Evolutionary conservation across 768 basidiomycete genomes (phyloP), one percentile per base, ranked within the genome.

Genomic region (Cystofilobasidium ferigula): DNA sequence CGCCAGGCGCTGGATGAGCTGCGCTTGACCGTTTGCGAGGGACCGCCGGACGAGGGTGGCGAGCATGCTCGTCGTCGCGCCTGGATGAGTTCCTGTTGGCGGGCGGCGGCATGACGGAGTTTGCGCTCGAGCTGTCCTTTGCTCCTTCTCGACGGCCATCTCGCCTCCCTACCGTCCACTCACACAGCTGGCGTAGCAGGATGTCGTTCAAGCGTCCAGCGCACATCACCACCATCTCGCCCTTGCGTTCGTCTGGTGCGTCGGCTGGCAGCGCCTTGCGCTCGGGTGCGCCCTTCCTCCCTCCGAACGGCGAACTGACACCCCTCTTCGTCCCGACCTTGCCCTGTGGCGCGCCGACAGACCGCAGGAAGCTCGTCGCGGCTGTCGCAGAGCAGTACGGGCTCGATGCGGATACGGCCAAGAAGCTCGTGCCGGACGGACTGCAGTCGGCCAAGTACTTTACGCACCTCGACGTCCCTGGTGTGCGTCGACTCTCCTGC

Each of bases 201-300:
- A 64, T 64, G 63, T 64, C 63, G 22, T 64, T 64, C 63, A 64
- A 64, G 38, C 43, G 63, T 18, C 56, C 63, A n/a, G 42, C 63
- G 12, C 30, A 64, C 24, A 59, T 64, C 34, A 47, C 57, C 24
- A 64, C 63, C 16, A 40, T 57, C 45, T 30, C 63, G 14, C 63
- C 63, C 3, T 20, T 64, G 32, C 30, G 63, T n/a, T 64, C 63
- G 5, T 64, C 63, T 0, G 62, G 62, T 63, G 24, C 24, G 62
- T 54, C 30, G 45, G 22, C 22, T 2, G n/a, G n/a, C 18, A 54
- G 51, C 48, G n/a, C 48, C 9, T 51, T n/a, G n/a, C n/a, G n/a
- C n/a, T n/a, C n/a, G n/a, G n/a, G n/a, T n/a, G n/a, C n/a, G n/a
- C 9, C 48, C 26, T 16, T 8, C 1, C 60, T 16, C 1, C 10